phyloP scores from a whole-genome alignment of 106 monocot genomes.

The Apostasia shenzhenica region DNA sequence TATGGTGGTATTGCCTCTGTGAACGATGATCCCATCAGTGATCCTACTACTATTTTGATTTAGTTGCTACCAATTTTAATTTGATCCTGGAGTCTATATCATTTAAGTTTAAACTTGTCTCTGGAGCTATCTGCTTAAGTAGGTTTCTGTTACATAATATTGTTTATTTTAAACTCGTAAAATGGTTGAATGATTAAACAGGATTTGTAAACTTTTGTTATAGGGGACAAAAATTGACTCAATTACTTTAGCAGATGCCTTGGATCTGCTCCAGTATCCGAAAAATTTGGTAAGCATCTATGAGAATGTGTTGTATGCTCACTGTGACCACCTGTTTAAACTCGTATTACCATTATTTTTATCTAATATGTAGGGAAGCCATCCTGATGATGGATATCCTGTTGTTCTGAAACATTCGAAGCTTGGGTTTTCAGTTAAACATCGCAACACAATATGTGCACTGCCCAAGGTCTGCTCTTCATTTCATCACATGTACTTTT shows the following conservation, averaged over 20 bases:
- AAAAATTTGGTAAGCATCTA: slow-evolving; percentile 33
- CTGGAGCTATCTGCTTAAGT: no score
- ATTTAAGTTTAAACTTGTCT: neutral
- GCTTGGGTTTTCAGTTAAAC: slow-evolving; percentile 59
- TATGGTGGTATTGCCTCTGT: no score
- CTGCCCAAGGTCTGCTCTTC: slow-evolving; percentile 64
- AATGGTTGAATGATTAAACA: neutral
- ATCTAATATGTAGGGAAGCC: slow-evolving; percentile 52
- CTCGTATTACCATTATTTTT: neutral
- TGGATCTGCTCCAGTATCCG: slow-evolving; percentile 61
- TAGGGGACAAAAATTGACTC: slow-evolving; percentile 18
- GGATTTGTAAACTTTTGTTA: neutral
- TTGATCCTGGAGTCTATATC: neutral
- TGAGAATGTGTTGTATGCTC: neutral
- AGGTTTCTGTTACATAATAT: neutral
- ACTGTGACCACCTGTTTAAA: neutral
- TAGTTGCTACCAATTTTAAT: no score
- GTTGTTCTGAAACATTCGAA: slow-evolving; percentile 68
- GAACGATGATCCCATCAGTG: no score
- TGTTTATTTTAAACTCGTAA: neutral
- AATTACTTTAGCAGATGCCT: slow-evolving; percentile 51
- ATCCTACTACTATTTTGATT: no score
- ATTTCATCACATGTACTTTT: neutral
- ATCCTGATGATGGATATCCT: slow-evolving; percentile 66
- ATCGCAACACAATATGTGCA: slow-evolving; percentile 46